phyloP scores from a whole-genome alignment of 768 basidiomycete species.

The Podaxis pistillaris region DNA sequence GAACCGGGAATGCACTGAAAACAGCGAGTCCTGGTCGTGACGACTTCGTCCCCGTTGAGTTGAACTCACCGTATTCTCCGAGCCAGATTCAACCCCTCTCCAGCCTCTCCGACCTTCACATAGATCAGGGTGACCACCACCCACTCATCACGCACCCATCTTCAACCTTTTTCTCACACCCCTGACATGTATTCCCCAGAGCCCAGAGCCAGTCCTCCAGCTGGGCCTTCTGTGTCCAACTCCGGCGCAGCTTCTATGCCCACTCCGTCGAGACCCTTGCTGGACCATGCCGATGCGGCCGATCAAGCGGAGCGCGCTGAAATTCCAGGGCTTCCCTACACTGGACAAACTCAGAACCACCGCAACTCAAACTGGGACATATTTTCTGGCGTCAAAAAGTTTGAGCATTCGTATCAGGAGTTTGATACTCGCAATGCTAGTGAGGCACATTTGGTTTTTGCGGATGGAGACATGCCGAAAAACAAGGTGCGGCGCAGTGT shows the following conservation, averaged over 20 bases:
- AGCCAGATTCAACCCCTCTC: neutral
- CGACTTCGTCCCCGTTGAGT: neutral
- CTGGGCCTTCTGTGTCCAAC: neutral
- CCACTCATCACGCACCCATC: conserved; percentile 6
- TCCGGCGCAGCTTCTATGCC: neutral
- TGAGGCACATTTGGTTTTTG: conserved; percentile 50
- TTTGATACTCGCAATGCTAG: conserved; percentile 55
- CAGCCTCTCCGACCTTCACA: neutral
- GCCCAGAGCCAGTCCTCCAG: neutral
- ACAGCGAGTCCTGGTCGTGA: neutral
- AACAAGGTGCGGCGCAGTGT: conserved; percentile 40
- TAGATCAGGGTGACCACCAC: conserved; percentile 6
- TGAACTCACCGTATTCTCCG: neutral
- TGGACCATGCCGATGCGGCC: neutral
- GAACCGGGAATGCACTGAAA: neutral
- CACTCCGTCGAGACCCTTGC: neutral
- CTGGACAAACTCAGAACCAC: conserved; percentile 5
- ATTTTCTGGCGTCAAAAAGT: conserved; percentile 45
- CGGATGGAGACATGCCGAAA: conserved; percentile 61
- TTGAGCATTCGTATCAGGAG: conserved; percentile 56
- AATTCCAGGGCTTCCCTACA: conserved; percentile 13
- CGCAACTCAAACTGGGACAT: conserved; percentile 50
- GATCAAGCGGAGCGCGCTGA: conserved; percentile 13
- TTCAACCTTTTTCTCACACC: neutral
- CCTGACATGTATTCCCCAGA: conserved; percentile 5